Percentiles rank a stretch among this genome's conserved stretches.
Conservation (phyloP, 1,139 yeast species). For the Hemisphaericaspora xylofermentans region DNA sequence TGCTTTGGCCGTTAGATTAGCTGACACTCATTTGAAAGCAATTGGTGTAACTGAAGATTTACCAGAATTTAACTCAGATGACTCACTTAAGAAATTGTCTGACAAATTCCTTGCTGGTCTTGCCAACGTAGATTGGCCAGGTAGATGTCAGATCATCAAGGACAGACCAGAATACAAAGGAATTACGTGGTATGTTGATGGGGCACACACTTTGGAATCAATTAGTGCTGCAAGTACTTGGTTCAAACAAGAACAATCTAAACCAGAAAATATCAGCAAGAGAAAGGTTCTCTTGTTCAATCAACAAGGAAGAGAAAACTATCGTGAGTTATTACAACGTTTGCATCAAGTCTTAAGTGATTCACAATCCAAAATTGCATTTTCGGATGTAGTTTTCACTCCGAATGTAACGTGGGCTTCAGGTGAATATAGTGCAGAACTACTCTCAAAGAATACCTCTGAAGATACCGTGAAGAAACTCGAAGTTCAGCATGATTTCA, state of each 20-base stretch:
- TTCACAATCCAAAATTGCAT: slow-evolving; percentile 31
- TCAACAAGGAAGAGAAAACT: slow-evolving; percentile 88
- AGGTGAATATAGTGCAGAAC: slow-evolving; percentile 78
- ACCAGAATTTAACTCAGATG: slow-evolving; percentile 24
- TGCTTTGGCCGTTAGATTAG: slow-evolving; percentile 78
- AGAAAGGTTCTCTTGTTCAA: slow-evolving; percentile 69
- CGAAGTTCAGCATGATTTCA: slow-evolving; percentile 76
- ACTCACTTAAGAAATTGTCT: slow-evolving; percentile 42
- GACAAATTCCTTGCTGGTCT: slow-evolving; percentile 63
- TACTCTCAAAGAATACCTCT: slow-evolving; percentile 81
- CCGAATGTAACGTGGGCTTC: slow-evolving; percentile 90
- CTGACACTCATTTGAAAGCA: slow-evolving; percentile 57
- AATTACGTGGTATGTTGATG: slow-evolving; percentile 82
- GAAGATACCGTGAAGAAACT: slow-evolving; percentile 73
- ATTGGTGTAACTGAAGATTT: slow-evolving; percentile 38
- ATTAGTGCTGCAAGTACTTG: slow-evolving; percentile 76
- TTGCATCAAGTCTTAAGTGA: slow-evolving; percentile 43
- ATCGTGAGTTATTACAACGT: slow-evolving; percentile 57
- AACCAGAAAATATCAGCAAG: slow-evolving; percentile 18
- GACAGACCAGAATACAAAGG: slow-evolving; percentile 41
- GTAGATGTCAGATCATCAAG: slow-evolving; percentile 79
- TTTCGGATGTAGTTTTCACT: slow-evolving; percentile 80
- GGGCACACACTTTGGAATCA: slow-evolving; percentile 94
- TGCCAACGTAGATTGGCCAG: slow-evolving; percentile 80
- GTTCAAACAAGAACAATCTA: slow-evolving; percentile 47